Percentiles rank a stretch among this genome's conserved stretches.
These are phyloP conservation scores for Musa beccarii DNA, from an alignment of 176 grass and related monocot genomes.

Conservation along the genomic window DNA sequence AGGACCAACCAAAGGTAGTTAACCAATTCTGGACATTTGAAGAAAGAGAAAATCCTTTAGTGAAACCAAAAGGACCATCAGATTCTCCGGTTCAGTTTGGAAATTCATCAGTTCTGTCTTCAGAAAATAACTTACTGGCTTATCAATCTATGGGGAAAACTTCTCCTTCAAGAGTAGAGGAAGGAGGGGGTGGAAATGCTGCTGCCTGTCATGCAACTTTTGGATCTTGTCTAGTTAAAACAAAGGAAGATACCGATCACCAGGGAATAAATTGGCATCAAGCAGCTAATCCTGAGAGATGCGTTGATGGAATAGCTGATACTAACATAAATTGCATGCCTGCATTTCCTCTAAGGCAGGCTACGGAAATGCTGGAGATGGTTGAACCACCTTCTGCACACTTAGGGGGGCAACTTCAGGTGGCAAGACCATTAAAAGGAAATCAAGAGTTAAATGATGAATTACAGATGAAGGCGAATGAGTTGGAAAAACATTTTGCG, in stretches of 20 bases:
- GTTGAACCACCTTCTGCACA: background rate
- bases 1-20: conserved; percentile 19
- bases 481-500: conserved; percentile 88
- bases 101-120: conserved; percentile 31
- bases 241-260: conserved; percentile 25
- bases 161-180: conserved; percentile 32
- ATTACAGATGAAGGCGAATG: conserved; percentile 80
- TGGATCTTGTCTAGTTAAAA: conserved; percentile 18
- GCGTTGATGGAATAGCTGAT: conserved; percentile 14
- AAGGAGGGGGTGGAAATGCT: conserved; percentile 27
- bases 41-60: conserved; percentile 28
- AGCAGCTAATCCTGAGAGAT: conserved; percentile 27
- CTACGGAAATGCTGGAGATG: conserved; percentile 7
- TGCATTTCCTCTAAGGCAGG: conserved; percentile 1
- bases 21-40: conserved; percentile 25
- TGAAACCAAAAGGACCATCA: conserved; percentile 37
- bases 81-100: conserved; percentile 28
- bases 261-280: conserved; percentile 38
- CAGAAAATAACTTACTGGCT: conserved; percentile 34
- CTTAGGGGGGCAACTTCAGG: conserved; percentile 28
- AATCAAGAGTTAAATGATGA: conserved; percentile 67
- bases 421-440: conserved; percentile 41
- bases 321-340: conserved; percentile 25
- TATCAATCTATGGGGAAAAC: conserved; percentile 30
- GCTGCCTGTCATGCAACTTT: conserved; percentile 20